Evolutionary conservation across 306 rosid species (phyloP).

Genomic region (Cicer cuneatum): DNA sequence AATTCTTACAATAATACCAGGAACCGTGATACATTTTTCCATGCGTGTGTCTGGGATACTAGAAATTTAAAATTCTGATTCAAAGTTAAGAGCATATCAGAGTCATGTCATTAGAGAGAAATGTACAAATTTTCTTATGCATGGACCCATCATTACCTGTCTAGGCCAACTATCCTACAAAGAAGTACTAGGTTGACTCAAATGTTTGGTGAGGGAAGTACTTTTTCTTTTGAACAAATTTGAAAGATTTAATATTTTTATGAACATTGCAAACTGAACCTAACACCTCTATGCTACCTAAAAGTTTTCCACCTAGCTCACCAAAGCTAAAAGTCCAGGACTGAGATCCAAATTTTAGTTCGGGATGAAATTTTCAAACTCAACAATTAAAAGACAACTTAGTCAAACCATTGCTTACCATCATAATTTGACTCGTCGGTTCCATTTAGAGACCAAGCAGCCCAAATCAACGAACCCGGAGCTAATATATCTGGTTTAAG

Average conservation of each 20-base stretch:
- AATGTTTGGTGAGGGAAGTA: not conserved
- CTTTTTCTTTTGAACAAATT: constrained; percentile 33
- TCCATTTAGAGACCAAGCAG: constrained; percentile 99
- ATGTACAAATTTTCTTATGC: not conserved
- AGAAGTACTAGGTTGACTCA: not conserved
- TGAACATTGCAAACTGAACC: constrained; percentile 8
- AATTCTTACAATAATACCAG: constrained; percentile 37
- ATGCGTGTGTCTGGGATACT: not conserved
- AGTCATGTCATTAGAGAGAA: constrained; percentile 1
- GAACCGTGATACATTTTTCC: not conserved
- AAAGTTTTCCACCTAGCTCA: not conserved
- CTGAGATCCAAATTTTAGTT: not conserved
- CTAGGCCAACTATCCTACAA: constrained; percentile 10
- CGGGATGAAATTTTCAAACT: constrained; percentile 30
- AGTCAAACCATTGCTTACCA: constrained; percentile 54
- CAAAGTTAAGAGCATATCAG: constrained; percentile 8
- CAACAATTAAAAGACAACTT: constrained; percentile 3
- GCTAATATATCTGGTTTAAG: constrained; percentile 98
- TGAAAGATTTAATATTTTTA: not conserved
- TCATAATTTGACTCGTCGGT: constrained; percentile 90
- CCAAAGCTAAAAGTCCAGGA: not conserved
- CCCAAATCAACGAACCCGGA: constrained; percentile 99
- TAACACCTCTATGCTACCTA: not conserved
- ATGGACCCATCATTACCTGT: not conserved
- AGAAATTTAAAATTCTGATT: constrained; percentile 6